Percentiles rank a stretch among this genome's conserved stretches.
Conservation (phyloP, 768 basidiomycete genomes). For the Phanerochaete sordida region DNA sequence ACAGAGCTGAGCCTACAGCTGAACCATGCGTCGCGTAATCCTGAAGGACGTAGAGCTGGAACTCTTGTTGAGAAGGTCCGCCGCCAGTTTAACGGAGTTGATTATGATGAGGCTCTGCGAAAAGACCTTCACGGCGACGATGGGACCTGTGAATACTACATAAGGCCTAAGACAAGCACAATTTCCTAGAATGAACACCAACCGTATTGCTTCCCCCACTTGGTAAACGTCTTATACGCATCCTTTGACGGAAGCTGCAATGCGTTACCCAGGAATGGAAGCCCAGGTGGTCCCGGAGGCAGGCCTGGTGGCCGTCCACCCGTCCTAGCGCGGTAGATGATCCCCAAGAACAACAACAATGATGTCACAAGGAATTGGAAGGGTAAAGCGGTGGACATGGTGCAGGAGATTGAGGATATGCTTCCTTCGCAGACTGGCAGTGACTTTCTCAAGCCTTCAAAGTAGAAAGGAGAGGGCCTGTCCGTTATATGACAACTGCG, state of each 20-base stretch:
- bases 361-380: too few relatives aligned
- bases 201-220: conserved; percentile 1
- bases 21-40: background rate
- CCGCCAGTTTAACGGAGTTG: conserved; percentile 47
- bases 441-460: too few relatives aligned
- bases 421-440: too few relatives aligned
- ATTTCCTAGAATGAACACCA: background rate
- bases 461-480: too few relatives aligned
- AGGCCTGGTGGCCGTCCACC: background rate
- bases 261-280: background rate
- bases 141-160: conserved; percentile 24
- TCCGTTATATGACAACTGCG: too few relatives aligned
- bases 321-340: too few relatives aligned
- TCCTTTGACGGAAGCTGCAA: background rate
- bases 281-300: conserved; percentile 3
- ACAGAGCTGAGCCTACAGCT: background rate
- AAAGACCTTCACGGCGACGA: conserved; percentile 62
- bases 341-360: too few relatives aligned
- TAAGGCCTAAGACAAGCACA: too few relatives aligned
- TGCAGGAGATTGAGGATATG: too few relatives aligned
- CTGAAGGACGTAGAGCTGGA: conserved; percentile 28
- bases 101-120: conserved; percentile 62
- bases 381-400: too few relatives aligned
- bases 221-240: background rate
- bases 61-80: conserved; percentile 18